Percentiles rank a stretch among this genome's conserved stretches.
Conservation (phyloP, 1,139 yeast species). For the Citeromyces siamensis region DNA sequence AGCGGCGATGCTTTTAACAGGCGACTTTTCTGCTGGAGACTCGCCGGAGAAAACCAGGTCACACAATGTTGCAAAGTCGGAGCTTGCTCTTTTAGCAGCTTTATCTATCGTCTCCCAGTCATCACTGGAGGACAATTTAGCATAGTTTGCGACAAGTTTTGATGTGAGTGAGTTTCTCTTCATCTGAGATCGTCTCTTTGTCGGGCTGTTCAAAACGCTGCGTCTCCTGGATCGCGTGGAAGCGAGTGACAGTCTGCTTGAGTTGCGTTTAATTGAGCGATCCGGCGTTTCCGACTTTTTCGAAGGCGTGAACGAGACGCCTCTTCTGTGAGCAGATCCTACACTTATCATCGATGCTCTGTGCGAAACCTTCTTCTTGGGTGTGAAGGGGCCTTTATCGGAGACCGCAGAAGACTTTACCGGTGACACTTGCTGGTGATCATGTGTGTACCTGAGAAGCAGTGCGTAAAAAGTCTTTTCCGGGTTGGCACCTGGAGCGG, state of each 20-base stretch:
- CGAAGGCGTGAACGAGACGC: slow-evolving; percentile 32
- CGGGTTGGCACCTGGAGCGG: slow-evolving; percentile 51
- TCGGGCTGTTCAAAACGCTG: slow-evolving; percentile 16
- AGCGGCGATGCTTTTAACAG: not conserved
- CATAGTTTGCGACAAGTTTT: slow-evolving; percentile 57
- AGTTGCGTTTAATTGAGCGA: slow-evolving; percentile 7
- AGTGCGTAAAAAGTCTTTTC: slow-evolving; percentile 88
- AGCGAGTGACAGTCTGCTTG: slow-evolving; percentile 9
- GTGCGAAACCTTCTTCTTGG: slow-evolving; percentile 29
- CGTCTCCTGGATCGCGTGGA: slow-evolving; percentile 11
- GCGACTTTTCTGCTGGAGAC: slow-evolving; percentile 10
- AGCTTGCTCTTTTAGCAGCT: slow-evolving; percentile 64
- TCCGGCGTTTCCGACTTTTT: slow-evolving; percentile 14
- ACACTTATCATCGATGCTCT: slow-evolving; percentile 28
- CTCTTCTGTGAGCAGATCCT: slow-evolving; percentile 39
- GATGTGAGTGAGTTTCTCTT: slow-evolving; percentile 64
- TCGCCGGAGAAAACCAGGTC: slow-evolving; percentile 46
- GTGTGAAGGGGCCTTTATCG: no score
- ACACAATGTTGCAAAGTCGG: slow-evolving; percentile 66
- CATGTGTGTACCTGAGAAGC: slow-evolving; percentile 73
- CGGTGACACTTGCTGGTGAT: slow-evolving; percentile 29
- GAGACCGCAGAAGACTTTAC: slow-evolving; percentile 1
- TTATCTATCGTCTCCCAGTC: slow-evolving; percentile 65
- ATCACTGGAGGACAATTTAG: slow-evolving; percentile 52
- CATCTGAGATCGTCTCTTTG: slow-evolving; percentile 22